Evolutionary conservation across 2,329 filamentous ascomycete species (phyloP), one percentile per base, ranked within the genome.

Genomic region (Calonectria montana): DNA sequence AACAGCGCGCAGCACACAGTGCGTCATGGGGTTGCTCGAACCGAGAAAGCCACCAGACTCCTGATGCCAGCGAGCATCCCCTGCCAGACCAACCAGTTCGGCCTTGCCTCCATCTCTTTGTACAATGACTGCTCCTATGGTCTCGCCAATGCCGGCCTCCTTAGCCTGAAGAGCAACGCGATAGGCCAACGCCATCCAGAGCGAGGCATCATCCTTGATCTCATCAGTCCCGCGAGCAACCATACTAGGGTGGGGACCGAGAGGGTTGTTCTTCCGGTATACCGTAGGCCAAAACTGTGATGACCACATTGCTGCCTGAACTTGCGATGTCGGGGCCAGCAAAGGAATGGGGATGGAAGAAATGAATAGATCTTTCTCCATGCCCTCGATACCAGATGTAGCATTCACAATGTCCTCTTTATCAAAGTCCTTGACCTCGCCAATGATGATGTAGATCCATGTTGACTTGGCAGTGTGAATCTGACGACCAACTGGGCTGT

Each of bases 231-330:
- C 91, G 71, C 93, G 91, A 48, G 89, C 86, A 68, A 96, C 91
- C 80, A 94, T 90, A 79, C 91, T 91, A 73, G 94, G 94, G 80
- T 97, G 94, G 21, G 94, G 94, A 4, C 94, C 94, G 71, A 96
- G 94, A 2, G 94, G 94, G 80, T 97, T 97, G 76, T 93, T 96
- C 85, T 95, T 95, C 74, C 94, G 93, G 84, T 97, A 97, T 61
- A 96, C 91, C 1, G 92, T 93, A 15, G 94, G 94, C 94, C 94
- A 97, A 82, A 94, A 96, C 76, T 92, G 88, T 39, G 89, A 86
- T 29, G 91, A 93, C 94, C 94, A 97, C 80, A 90, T 86, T 29
- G 89, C 90, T 10, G 94, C 94, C 82, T 96, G 94, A 45, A 92
- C 87, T 76, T 92, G 90, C 4, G 93, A 96, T 6, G 92, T 95